A percentile compares a stretch with the other conserved stretches of the same genome.
These are phyloP conservation scores for Prunus yedoensis DNA, from an alignment of 331 rosid genomes.

Conservation along the genomic window DNA sequence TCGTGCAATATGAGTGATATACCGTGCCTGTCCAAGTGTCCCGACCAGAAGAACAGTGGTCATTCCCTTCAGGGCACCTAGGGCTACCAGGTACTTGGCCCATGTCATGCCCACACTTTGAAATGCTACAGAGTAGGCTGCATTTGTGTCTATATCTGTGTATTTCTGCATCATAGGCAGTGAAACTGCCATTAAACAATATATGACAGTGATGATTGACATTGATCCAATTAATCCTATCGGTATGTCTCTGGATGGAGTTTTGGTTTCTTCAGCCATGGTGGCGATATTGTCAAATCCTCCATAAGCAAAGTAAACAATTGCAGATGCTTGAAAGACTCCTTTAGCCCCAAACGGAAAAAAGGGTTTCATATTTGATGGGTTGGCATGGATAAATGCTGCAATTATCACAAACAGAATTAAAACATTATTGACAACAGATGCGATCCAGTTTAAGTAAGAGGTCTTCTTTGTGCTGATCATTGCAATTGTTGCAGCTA, in stretches of 20 bases:
- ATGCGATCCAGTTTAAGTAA: slow-evolving; percentile 66
- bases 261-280: slow-evolving; percentile 82
- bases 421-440: slow-evolving; percentile 48
- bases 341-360: slow-evolving; percentile 61
- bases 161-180: slow-evolving; percentile 80
- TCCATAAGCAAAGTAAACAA: slow-evolving; percentile 70
- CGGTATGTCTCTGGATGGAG: slow-evolving; percentile 71
- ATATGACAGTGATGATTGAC: slow-evolving; percentile 60
- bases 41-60: slow-evolving; percentile 72
- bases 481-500: slow-evolving; percentile 44
- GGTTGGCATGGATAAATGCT: slow-evolving; percentile 47
- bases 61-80: slow-evolving; percentile 81
- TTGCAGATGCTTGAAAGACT: slow-evolving; percentile 65
- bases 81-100: slow-evolving; percentile 76
- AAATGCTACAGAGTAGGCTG: slow-evolving; percentile 69
- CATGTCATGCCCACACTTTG: slow-evolving; percentile 69
- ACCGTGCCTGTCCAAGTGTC: slow-evolving; percentile 53
- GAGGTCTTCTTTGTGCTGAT: slow-evolving; percentile 72
- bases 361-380: slow-evolving; percentile 62
- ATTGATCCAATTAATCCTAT: slow-evolving; percentile 70
- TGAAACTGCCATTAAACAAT: slow-evolving; percentile 71
- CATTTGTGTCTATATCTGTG: slow-evolving; percentile 53
- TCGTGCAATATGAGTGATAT: slow-evolving; percentile 70
- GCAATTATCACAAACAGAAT: slow-evolving; percentile 58
- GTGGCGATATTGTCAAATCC: slow-evolving; percentile 66